phyloP scores from a whole-genome alignment of 164 flowering plant species.

The Magnolia changhungtana region DNA sequence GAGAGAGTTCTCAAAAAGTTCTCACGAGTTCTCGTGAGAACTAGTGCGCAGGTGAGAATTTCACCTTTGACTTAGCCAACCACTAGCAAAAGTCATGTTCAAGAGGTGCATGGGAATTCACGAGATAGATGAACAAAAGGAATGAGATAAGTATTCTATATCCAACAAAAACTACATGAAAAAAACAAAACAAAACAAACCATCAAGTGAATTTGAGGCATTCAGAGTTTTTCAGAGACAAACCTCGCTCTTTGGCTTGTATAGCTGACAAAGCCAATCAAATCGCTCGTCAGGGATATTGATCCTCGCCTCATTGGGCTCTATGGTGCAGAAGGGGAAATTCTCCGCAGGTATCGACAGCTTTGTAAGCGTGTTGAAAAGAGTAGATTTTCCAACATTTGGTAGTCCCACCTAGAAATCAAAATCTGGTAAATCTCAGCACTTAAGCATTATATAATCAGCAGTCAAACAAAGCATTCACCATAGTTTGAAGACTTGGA shows the following conservation, averaged over 20 bases:
- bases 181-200: not conserved
- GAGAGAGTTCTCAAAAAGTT: no score
- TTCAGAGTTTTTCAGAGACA: constrained; percentile 8
- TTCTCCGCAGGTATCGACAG: constrained; percentile 91
- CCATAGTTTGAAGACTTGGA: no score
- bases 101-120: not conserved
- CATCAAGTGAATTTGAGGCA: not conserved
- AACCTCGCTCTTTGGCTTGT: constrained; percentile 94
- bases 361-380: constrained; percentile 94
- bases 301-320: constrained; percentile 95
- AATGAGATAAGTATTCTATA: not conserved
- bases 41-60: not conserved
- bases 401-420: constrained; percentile 86
- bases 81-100: not conserved
- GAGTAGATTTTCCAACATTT: constrained; percentile 96
- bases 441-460: not conserved
- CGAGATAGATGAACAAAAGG: not conserved
- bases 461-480: not conserved
- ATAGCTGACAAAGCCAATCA: constrained; percentile 84
- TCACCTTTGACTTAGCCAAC: not conserved
- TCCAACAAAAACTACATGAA: not conserved
- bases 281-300: constrained; percentile 90
- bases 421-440: constrained; percentile 4
- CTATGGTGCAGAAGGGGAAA: constrained; percentile 95
- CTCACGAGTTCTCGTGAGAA: no score